These are phyloP conservation scores for Colletotrichum sp. DNA, from an alignment of 2,329 filamentous ascomycete genomes.

Conservation along the genomic window DNA sequence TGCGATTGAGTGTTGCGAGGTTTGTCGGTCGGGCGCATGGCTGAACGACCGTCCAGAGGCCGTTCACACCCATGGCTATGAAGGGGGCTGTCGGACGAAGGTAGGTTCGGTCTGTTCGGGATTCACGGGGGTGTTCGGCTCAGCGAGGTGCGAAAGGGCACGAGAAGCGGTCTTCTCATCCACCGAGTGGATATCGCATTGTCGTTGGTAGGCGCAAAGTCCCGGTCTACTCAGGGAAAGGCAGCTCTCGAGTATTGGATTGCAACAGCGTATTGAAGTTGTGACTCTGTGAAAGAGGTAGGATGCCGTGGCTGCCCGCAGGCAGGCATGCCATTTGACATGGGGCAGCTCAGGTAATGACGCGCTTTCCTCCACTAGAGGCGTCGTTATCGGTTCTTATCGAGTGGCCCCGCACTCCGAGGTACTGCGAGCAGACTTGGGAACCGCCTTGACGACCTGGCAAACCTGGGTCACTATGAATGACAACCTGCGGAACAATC, in stretches of 20 bases:
- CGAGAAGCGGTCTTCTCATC: constrained; percentile 21
- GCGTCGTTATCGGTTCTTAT: constrained; percentile 13
- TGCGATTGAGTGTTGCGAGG: constrained; percentile 93
- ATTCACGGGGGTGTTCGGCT: constrained; percentile 10
- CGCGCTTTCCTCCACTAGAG: constrained; percentile 11
- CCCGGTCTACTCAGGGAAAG: background rate
- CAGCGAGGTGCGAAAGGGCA: background rate
- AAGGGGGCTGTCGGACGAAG: background rate
- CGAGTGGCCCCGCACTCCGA: background rate
- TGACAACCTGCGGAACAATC: background rate
- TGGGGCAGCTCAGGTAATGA: constrained; percentile 9
- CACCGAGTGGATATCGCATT: constrained; percentile 1
- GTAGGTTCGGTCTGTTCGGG: background rate
- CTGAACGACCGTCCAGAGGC: constrained; percentile 95
- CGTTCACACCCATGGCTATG: constrained; percentile 87
- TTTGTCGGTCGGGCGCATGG: constrained; percentile 96
- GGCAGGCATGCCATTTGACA: background rate
- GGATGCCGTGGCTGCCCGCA: background rate
- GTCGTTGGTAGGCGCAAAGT: background rate
- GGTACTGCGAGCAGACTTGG: background rate
- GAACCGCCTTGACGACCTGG: background rate
- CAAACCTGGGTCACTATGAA: background rate
- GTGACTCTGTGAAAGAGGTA: constrained; percentile 2
- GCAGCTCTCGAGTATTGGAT: background rate
- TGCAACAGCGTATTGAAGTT: background rate